Conservation (phyloP, 2,329 filamentous ascomycete genomes). For the Cladophialophora yegresii region DNA sequence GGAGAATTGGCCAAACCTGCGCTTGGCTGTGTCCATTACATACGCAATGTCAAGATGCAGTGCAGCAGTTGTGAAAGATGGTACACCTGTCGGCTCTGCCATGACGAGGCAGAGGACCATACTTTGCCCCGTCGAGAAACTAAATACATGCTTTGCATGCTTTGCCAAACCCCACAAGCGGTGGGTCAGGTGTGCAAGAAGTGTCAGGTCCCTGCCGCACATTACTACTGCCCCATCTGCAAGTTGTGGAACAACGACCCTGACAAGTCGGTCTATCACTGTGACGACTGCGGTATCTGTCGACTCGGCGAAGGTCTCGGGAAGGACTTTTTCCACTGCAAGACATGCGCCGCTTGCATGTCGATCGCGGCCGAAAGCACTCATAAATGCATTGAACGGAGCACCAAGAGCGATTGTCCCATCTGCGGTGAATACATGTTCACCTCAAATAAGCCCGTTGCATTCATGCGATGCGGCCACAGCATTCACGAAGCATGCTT, state of each 20-base stretch:
- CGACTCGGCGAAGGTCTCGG: constrained; percentile 85
- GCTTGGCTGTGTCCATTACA: constrained; percentile 89
- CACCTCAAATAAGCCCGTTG: constrained; percentile 81
- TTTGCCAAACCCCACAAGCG: constrained; percentile 80
- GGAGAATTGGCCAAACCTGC: constrained; percentile 55
- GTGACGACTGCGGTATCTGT: constrained; percentile 93
- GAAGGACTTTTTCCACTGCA: constrained; percentile 98
- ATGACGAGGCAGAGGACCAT: constrained; percentile 81
- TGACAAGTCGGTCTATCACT: constrained; percentile 92
- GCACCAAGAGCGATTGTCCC: constrained; percentile 92
- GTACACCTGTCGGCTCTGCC: constrained; percentile 95
- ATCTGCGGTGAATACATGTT: constrained; percentile 98
- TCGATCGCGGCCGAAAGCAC: constrained; percentile 80
- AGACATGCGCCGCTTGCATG: constrained; percentile 94
- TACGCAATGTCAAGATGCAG: constrained; percentile 92
- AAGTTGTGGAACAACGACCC: constrained; percentile 96
- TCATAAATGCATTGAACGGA: constrained; percentile 91
- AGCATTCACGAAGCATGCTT: constrained; percentile 93
- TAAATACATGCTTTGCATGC: constrained; percentile 96
- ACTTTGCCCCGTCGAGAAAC: constrained; percentile 78
- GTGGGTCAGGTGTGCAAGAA: constrained; percentile 75
- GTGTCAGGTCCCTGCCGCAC: constrained; percentile 76
- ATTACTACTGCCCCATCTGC: constrained; percentile 92
- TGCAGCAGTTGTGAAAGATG: constrained; percentile 86
- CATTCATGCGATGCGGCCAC: constrained; percentile 94